Conservation (phyloP, 768 basidiomycete genomes). For the Phanerochaete sordida region DNA sequence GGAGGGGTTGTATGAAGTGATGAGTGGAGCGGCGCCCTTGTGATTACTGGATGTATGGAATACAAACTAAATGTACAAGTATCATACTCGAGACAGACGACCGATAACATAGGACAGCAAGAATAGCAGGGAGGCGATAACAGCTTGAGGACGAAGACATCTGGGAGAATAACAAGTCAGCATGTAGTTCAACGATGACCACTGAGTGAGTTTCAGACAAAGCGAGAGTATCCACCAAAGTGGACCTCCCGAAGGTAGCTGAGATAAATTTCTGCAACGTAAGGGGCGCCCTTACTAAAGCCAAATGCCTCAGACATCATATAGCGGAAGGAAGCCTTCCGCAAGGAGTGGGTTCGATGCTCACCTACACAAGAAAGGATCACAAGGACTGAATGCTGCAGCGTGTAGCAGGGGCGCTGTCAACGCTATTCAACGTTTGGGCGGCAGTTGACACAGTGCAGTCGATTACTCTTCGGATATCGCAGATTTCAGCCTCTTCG, state of each 20-base stretch:
- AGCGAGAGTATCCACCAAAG: slow-evolving; percentile 43
- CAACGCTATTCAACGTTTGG: no score
- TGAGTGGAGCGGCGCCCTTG: slow-evolving; percentile 31
- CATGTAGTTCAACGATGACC: background rate
- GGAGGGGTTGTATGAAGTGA: slow-evolving; percentile 68
- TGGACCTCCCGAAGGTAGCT: slow-evolving; percentile 78
- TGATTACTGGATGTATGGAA: background rate
- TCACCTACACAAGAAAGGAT: background rate
- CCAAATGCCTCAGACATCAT: slow-evolving; percentile 96
- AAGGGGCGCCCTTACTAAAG: slow-evolving; percentile 63
- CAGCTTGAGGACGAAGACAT: no score
- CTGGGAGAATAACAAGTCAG: no score
- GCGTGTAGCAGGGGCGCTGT: no score
- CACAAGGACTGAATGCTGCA: no score
- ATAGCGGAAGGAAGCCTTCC: background rate
- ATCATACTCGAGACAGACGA: background rate
- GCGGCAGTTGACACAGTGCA: no score
- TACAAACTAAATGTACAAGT: background rate
- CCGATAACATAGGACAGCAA: background rate
- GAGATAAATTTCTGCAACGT: slow-evolving; percentile 84
- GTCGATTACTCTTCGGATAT: background rate
- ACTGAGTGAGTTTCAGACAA: slow-evolving; percentile 31
- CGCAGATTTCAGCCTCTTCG: background rate
- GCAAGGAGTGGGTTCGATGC: background rate
- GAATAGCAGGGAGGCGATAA: no score